Evolutionary conservation across 208 protist genomes (phyloP), one percentile per base, ranked within the genome.

Genomic region (Strigomonas culicis): DNA sequence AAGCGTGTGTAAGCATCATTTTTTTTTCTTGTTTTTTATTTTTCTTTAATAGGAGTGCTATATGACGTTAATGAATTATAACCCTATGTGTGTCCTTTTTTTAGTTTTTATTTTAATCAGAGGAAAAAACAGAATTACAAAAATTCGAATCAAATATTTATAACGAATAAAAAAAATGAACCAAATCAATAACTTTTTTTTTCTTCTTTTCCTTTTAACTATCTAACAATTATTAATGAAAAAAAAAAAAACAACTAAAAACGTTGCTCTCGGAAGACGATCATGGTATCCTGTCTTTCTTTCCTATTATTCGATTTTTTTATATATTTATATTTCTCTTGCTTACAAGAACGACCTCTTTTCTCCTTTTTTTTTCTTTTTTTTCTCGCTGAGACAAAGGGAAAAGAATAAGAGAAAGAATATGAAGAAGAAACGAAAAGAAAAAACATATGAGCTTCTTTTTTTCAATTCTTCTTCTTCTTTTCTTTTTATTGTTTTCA

Each of bases 241-340:
- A 39, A 52, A 71, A 66, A 72, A 66, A 72, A 60, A 11, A 61
- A 22, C 30, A 53, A 8, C 4, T 32, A 60, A 57, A 21, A 51
- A 22, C 11, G 4, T n/a, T 57, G 2, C 7, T 19, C 4, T 50
- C 4, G 22, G 21, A 64, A 13, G 6, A 58, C 55, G 39, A 30
- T 17, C 13, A 55, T 31, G 19, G 7, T 21, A 30, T 55, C 49
- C 24, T 30, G 27, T 21, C 41, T 47, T 47, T 47, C 41, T 19
- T 19, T 47, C 19, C 19, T 47, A 47, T 47, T 47, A 47, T 47
- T 47, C 19, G 13, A 19, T 47, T 47, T 47, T 13, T 47, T 13
- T 47, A 21, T 47, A 47, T 19, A 21, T 47, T 47, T 47, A 21
- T 47, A 21, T 47, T 47, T 47, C 19, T 47, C 41, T 47, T 47